Evolutionary conservation across 139 green algal genomes (phyloP).

Genomic region (Astrephomene gubernaculifera): DNA sequence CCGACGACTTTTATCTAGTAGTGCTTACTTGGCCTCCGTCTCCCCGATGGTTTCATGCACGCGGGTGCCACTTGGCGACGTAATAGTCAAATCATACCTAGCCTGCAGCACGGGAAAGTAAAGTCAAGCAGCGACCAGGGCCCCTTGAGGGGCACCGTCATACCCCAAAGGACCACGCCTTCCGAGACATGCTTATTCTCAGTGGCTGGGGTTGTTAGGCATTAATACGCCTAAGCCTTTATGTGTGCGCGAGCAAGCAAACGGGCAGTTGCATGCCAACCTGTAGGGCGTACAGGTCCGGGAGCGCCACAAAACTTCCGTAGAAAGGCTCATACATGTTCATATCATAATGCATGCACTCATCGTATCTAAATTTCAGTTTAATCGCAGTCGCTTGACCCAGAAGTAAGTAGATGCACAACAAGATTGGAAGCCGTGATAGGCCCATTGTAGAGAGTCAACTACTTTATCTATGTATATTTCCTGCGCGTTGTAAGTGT

Average conservation of each 20-base stretch:
- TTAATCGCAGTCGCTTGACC: conserved; percentile 49
- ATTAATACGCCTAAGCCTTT: no score
- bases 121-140: no score
- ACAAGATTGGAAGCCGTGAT: background rate
- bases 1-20: background rate
- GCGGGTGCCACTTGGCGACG: conserved; percentile 44
- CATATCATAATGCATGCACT: conserved; percentile 64
- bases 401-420: background rate
- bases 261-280: background rate
- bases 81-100: conserved; percentile 54
- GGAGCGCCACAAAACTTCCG: conserved; percentile 59
- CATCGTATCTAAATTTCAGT: conserved; percentile 63
- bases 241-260: background rate
- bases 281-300: conserved; percentile 50
- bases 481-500: no score
- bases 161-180: no score
- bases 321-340: conserved; percentile 65
- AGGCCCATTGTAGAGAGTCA: background rate
- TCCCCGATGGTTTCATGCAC: conserved; percentile 47
- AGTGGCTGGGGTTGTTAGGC: background rate
- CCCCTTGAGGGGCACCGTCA: no score
- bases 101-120: conserved; percentile 1
- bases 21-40: conserved; percentile 49
- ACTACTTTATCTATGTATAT: no score
- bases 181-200: no score